These are phyloP conservation scores for Ceratobasidium sp. DNA, from an alignment of 1,284 basidiomycete species.

Conservation along the genomic window DNA sequence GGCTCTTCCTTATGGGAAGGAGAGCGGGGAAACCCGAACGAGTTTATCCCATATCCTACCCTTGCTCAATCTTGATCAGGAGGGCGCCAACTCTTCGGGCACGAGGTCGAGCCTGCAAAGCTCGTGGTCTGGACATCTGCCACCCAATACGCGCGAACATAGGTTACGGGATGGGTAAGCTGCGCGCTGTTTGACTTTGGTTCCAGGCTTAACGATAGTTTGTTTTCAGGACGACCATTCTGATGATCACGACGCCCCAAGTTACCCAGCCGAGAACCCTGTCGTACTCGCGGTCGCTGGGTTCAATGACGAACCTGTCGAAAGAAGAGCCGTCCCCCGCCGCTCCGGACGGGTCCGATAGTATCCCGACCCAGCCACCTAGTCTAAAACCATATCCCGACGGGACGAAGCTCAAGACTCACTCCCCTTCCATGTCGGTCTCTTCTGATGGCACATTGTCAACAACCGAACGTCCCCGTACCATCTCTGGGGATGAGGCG, in stretches of 20 bases:
- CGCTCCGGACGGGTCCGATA: too few species aligned
- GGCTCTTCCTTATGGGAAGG: background rate
- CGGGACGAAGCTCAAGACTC: slow-evolving; percentile 11
- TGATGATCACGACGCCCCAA: slow-evolving; percentile 35
- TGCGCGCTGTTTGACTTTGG: background rate
- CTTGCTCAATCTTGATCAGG: slow-evolving; percentile 2
- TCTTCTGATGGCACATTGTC: slow-evolving; percentile 32
- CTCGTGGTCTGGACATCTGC: background rate
- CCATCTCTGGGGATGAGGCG: background rate
- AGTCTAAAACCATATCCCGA: background rate
- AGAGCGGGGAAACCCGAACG: background rate
- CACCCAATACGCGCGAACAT: slow-evolving; percentile 33
- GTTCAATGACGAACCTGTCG: background rate
- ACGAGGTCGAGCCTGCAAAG: background rate
- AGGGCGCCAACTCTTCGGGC: background rate
- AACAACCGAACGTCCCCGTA: slow-evolving; percentile 13
- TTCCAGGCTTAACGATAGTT: background rate
- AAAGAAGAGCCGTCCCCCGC: background rate
- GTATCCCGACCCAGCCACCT: background rate
- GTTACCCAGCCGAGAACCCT: background rate
- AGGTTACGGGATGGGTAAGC: slow-evolving; percentile 17
- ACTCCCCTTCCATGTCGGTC: slow-evolving; percentile 24
- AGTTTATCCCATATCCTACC: slow-evolving; percentile 29
- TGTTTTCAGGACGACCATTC: slow-evolving; percentile 7
- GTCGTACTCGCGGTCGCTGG: slow-evolving; percentile 14